Percentiles rank a stretch among this genome's conserved stretches.
Conservation (phyloP, 805 yeast genomes). For the Starmerella sirachaensis region DNA sequence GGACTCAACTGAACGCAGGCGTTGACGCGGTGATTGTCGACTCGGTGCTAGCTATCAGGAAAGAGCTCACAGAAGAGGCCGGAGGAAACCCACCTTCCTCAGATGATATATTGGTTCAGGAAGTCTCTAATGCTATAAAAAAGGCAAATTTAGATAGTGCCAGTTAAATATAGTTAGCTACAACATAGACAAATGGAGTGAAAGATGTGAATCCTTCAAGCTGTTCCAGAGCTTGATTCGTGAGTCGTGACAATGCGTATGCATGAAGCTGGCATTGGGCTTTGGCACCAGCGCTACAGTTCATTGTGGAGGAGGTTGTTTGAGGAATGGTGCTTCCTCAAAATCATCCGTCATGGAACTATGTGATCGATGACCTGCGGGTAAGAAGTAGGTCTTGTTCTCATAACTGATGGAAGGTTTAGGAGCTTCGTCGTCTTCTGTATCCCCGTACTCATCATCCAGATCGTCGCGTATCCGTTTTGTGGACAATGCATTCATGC, state of each 20-base stretch:
- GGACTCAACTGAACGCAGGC: constrained; percentile 80
- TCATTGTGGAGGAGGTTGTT: constrained; percentile 1
- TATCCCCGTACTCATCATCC: constrained; percentile 23
- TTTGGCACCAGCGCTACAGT: too few relatives aligned
- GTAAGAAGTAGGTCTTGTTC: not conserved
- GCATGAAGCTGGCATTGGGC: too few relatives aligned
- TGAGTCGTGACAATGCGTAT: too few relatives aligned
- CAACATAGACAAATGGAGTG: not conserved
- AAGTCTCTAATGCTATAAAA: constrained; percentile 13
- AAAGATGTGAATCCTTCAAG: not conserved
- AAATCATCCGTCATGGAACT: constrained; percentile 21
- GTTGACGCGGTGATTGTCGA: constrained; percentile 98
- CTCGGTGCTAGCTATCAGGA: constrained; percentile 83
- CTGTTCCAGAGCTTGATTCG: too few relatives aligned
- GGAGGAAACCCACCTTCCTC: not conserved
- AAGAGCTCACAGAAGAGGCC: constrained; percentile 42
- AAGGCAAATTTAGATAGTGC: constrained; percentile 6
- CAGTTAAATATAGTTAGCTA: not conserved
- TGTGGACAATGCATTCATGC: constrained; percentile 3
- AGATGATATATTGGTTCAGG: constrained; percentile 14
- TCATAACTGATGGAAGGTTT: constrained; percentile 1
- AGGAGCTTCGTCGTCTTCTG: constrained; percentile 19
- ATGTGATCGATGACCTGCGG: constrained; percentile 9
- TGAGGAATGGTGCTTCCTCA: constrained; percentile 25
- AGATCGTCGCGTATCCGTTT: constrained; percentile 10